Conservation (phyloP, 192 early-diverging fungal genomes). For the Entophlyctis helioformis region DNA sequence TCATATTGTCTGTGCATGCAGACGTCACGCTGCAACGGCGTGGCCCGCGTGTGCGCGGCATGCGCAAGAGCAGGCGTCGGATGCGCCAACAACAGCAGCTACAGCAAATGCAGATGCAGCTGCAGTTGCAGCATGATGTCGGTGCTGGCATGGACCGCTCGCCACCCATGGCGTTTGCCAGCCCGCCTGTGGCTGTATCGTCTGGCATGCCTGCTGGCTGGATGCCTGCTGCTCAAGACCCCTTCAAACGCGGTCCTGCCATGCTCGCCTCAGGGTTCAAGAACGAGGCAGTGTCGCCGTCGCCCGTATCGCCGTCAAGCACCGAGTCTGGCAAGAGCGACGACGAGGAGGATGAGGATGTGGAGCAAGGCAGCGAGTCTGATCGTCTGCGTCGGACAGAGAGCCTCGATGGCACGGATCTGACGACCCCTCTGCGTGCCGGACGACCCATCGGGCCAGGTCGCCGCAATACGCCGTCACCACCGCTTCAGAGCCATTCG, state of each 20-base stretch:
- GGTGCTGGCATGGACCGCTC: neutral
- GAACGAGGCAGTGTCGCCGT: no score
- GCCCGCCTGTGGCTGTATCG: neutral
- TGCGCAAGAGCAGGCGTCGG: constrained; percentile 13
- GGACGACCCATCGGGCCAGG: neutral
- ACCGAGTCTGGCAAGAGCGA: no score
- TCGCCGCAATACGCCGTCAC: neutral
- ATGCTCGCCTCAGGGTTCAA: no score
- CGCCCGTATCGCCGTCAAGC: no score
- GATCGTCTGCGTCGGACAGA: no score
- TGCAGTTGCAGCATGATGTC: neutral
- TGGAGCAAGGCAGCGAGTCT: no score
- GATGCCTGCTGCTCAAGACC: no score
- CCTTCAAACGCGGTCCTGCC: no score
- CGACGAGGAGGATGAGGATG: no score
- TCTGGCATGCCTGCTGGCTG: neutral
- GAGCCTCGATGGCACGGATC: no score
- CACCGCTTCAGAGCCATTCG: no score
- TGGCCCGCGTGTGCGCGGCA: constrained; percentile 14
- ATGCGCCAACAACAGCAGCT: neutral
- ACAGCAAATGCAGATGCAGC: neutral
- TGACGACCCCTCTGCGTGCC: neutral
- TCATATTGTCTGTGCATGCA: constrained; percentile 39
- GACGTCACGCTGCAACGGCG: constrained; percentile 33
- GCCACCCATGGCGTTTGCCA: neutral